Evolutionary conservation across 768 basidiomycete species (phyloP).

Genomic region (Hypsizygus marmoreus): DNA sequence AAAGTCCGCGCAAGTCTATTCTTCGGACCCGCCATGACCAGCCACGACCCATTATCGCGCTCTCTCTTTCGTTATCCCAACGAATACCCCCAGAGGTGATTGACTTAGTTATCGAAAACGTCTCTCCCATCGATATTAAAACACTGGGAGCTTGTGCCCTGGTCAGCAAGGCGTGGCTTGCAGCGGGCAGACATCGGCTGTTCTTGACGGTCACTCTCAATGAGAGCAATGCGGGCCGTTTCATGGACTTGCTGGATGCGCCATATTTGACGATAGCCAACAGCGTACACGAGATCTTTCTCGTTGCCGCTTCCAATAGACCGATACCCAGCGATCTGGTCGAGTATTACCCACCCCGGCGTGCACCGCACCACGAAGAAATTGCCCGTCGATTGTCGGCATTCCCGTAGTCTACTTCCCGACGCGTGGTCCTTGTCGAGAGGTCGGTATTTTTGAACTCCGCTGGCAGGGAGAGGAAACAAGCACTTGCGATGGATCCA

Average conservation of each 20-base stretch:
- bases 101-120: constrained; percentile 18
- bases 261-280: constrained; percentile 17
- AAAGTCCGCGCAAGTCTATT: constrained; percentile 17
- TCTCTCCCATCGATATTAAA: constrained; percentile 17
- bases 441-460: too few relatives aligned
- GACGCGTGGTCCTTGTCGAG: too few relatives aligned
- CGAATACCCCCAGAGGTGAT: constrained; percentile 20
- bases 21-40: constrained; percentile 20
- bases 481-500: too few relatives aligned
- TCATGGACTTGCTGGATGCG: constrained; percentile 17
- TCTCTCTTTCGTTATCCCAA: constrained; percentile 13
- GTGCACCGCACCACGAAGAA: too few relatives aligned
- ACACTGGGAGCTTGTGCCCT: constrained; percentile 18
- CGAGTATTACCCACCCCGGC: too few relatives aligned
- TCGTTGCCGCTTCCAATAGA: too few relatives aligned
- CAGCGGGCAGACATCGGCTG: constrained; percentile 15
- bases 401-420: too few relatives aligned
- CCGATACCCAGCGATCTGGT: too few relatives aligned
- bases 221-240: constrained; percentile 14
- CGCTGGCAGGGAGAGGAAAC: too few relatives aligned
- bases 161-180: constrained; percentile 20
- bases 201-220: constrained; percentile 17
- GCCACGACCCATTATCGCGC: constrained; percentile 17
- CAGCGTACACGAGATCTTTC: constrained; percentile 17
- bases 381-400: too few relatives aligned